phyloP scores from a whole-genome alignment of 1,139 yeast species.

The Scheffersomyces cryptocercus region DNA sequence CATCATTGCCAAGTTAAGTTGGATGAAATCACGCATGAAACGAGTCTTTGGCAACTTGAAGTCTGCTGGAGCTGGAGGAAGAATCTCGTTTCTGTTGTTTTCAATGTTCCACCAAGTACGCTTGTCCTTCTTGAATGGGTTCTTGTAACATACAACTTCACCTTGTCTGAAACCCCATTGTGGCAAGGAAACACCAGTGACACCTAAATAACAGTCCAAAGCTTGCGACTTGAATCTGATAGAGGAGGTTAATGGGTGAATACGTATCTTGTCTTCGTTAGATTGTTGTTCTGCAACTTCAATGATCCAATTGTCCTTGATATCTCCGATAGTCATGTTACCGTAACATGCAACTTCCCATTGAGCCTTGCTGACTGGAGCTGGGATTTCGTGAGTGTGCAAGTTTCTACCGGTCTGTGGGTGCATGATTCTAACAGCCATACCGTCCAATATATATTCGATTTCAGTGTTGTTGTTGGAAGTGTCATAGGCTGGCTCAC shows the following conservation, averaged over 20 bases:
- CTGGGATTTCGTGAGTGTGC: conserved; percentile 82
- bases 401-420: conserved; percentile 82
- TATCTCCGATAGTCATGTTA: conserved; percentile 80
- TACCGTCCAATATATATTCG: conserved; percentile 69
- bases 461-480: conserved; percentile 52
- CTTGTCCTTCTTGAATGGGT: conserved; percentile 81
- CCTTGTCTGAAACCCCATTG: conserved; percentile 99
- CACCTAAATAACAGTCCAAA: conserved; percentile 83
- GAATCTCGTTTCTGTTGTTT: conserved; percentile 69
- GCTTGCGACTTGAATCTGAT: conserved; percentile 71
- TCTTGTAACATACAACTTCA: conserved; percentile 84
- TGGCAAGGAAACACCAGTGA: conserved; percentile 78
- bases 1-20: conserved; percentile 96
- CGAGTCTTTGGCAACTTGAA: conserved; percentile 80
- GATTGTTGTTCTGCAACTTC: conserved; percentile 84
- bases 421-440: conserved; percentile 76
- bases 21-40: conserved; percentile 87
- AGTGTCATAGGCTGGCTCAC: conserved; percentile 51
- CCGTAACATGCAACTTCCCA: conserved; percentile 96
- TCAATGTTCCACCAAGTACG: conserved; percentile 99
- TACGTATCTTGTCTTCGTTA: conserved; percentile 66
- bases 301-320: conserved; percentile 90
- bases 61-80: conserved; percentile 72
- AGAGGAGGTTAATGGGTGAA: conserved; percentile 88
- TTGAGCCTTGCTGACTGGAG: conserved; percentile 70